phyloP scores from a whole-genome alignment of 148 eudicot genomes.

The Pharnaceum exiguum region DNA sequence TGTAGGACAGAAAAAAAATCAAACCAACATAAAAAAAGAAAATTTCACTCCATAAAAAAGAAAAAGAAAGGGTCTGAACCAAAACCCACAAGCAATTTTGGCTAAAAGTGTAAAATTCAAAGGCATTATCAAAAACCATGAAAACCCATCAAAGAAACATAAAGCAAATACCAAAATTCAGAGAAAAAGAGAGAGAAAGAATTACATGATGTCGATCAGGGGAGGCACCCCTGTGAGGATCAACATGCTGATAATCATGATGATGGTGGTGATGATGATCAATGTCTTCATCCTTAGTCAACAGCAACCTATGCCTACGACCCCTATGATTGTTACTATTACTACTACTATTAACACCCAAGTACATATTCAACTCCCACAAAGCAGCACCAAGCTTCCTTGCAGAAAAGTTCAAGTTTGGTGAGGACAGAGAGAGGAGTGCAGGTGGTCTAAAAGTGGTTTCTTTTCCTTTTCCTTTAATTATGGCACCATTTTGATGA shows the following conservation, averaged over 20 bases:
- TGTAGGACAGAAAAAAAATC: no score
- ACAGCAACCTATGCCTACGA: conserved; percentile 4
- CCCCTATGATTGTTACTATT: conserved; percentile 17
- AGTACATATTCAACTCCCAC: conserved; percentile 38
- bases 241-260: conserved; percentile 4
- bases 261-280: conserved; percentile 10
- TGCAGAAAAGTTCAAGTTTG: conserved; percentile 16
- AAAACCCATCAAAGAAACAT: not conserved
- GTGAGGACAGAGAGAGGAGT: not conserved
- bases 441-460: not conserved
- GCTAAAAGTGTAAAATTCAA: not conserved
- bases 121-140: not conserved
- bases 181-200: not conserved
- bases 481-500: conserved; percentile 13
- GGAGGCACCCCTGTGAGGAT: conserved; percentile 19
- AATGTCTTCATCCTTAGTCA: conserved; percentile 14
- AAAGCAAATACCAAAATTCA: not conserved
- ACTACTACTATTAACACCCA: conserved; percentile 22
- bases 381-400: conserved; percentile 27
- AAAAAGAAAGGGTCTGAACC: not conserved
- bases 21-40: not conserved
- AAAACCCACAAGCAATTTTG: not conserved
- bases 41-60: not conserved
- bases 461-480: conserved; percentile 22
- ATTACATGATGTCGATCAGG: conserved; percentile 27